Conservation (phyloP, 2,329 filamentous ascomycete species). For the Exserohilum rostratum region DNA sequence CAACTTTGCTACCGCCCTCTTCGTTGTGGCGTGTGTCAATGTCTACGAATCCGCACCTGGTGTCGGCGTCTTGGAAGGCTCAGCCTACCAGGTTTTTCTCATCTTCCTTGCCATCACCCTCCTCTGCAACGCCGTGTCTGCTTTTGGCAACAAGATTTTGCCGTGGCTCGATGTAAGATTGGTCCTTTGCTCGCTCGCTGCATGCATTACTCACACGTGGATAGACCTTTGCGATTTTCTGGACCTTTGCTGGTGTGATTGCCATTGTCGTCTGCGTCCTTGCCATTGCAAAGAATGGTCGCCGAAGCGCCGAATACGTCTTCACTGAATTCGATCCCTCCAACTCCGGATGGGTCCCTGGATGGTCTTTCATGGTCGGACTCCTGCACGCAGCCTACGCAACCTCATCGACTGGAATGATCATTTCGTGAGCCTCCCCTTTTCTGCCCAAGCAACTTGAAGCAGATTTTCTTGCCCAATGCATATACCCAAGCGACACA, state of each 20-base stretch:
- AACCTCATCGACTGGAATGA: slow-evolving; percentile 79
- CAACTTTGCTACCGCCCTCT: slow-evolving; percentile 71
- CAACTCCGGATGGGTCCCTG: slow-evolving; percentile 70
- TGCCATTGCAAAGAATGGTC: slow-evolving; percentile 71
- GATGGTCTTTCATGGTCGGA: slow-evolving; percentile 77
- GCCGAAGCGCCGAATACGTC: slow-evolving; percentile 66
- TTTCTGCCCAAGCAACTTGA: slow-evolving; percentile 42
- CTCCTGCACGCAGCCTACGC: slow-evolving; percentile 75
- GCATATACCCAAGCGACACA: slow-evolving; percentile 28
- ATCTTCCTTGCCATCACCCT: slow-evolving; percentile 59
- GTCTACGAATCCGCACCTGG: slow-evolving; percentile 58
- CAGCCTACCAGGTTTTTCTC: slow-evolving; percentile 55
- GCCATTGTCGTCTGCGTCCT: slow-evolving; percentile 68
- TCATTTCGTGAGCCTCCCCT: slow-evolving; percentile 67
- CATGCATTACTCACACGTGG: slow-evolving; percentile 27
- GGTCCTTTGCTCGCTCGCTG: slow-evolving; percentile 25
- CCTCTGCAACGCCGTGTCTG: slow-evolving; percentile 58
- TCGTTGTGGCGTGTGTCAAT: slow-evolving; percentile 62
- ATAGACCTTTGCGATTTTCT: slow-evolving; percentile 73
- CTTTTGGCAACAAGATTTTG: slow-evolving; percentile 60
- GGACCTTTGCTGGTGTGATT: slow-evolving; percentile 74
- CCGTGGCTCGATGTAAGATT: slow-evolving; percentile 69
- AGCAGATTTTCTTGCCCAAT: slow-evolving; percentile 21
- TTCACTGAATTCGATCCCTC: slow-evolving; percentile 70
- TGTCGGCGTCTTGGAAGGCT: slow-evolving; percentile 53